Evolutionary conservation across 768 basidiomycete species (phyloP), one percentile per base, ranked within the genome.

Genomic region (Pleurotus citrinopileatus): DNA sequence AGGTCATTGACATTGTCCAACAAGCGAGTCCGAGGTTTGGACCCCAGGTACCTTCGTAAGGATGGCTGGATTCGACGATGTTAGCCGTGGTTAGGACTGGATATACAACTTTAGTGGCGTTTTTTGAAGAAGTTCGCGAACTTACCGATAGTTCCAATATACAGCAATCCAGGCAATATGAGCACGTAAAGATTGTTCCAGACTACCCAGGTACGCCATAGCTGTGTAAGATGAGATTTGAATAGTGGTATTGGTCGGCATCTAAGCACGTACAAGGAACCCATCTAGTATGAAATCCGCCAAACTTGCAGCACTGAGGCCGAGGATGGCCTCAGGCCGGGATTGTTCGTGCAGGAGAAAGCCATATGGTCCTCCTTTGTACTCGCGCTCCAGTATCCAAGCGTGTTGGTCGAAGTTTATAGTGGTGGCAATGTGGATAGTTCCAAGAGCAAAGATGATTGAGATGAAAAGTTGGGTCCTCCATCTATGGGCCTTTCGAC

Each of bases 261-360:
- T 15, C n/a, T 15, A 47, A 47, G n/a, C 15, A 13, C 26, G 5
- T 29, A 47, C 45, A 22, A 47, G 20, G 13, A 47, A 29, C 7
- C 45, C 45, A 29, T 47, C 45, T 20, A 47, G n/a, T 26, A 47
- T 29, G 45, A 47, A 47, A 3, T 29, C 26, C 5, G 45, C 45
- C 28, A 47, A 8, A 27, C 26, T 29, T 3, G 45, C 45, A 5
- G 45, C 45, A 10, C 15, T 12, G 25, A 47, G 12, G 3, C 45
- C 45, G 9, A 47, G 45, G 20, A 47, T 9, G 23, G 28, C 20
- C 4, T 26, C 26, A 15, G 45, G 45, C 13, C 45, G 45, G 6
- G 22, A 47, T 28, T 47, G 26, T 17, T 47, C 45, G 26, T 47
- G 45, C 9, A 47, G 45, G n/a, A 47, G 45, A 20, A 47, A 47